A percentile compares a stretch with the other conserved stretches of the same genome.
phyloP scores from a whole-genome alignment of 176 grass and related monocot species.

The Eragrostis curvula region DNA sequence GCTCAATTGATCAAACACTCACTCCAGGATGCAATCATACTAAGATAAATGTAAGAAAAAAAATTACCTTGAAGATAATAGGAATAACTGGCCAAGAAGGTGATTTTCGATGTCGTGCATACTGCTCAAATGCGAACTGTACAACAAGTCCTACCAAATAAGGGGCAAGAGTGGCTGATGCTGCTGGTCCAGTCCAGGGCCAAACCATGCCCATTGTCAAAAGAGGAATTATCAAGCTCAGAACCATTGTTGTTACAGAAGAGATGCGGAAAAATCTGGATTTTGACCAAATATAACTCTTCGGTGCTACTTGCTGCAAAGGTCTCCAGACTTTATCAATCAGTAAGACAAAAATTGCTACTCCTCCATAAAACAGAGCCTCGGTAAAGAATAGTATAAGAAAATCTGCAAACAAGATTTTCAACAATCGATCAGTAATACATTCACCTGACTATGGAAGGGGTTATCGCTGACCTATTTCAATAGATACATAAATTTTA shows the following conservation, averaged over 20 bases:
- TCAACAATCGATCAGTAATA: conserved; percentile 36
- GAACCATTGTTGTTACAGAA: conserved; percentile 85
- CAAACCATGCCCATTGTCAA: conserved; percentile 98
- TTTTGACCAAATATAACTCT: conserved; percentile 63
- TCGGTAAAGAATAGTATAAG: conserved; percentile 99
- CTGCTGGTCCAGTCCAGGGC: conserved; percentile 97
- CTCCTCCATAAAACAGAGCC: conserved; percentile 90
- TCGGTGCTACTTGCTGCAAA: conserved; percentile 59
- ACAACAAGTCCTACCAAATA: conserved; percentile 96
- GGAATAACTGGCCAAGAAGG: conserved; percentile 94
- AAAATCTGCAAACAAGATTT: conserved; percentile 70
- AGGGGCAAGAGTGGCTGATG: conserved; percentile 93
- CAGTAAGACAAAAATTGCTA: conserved; percentile 83
- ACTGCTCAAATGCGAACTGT: conserved; percentile 92
- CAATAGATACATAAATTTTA: background rate
- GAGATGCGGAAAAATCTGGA: conserved; percentile 74
- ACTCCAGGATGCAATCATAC: conserved; percentile 21
- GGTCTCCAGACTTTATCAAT: conserved; percentile 87
- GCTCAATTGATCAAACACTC: background rate
- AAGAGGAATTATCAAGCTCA: conserved; percentile 92
- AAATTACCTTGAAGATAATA: conserved; percentile 88
- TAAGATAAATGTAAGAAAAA: conserved; percentile 4
- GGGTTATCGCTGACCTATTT: background rate
- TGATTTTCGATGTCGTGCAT: conserved; percentile 73
- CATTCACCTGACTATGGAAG: background rate